These are phyloP conservation scores for Malassezia restricta DNA, from an alignment of 1,284 basidiomycete species.

Conservation along the genomic window DNA sequence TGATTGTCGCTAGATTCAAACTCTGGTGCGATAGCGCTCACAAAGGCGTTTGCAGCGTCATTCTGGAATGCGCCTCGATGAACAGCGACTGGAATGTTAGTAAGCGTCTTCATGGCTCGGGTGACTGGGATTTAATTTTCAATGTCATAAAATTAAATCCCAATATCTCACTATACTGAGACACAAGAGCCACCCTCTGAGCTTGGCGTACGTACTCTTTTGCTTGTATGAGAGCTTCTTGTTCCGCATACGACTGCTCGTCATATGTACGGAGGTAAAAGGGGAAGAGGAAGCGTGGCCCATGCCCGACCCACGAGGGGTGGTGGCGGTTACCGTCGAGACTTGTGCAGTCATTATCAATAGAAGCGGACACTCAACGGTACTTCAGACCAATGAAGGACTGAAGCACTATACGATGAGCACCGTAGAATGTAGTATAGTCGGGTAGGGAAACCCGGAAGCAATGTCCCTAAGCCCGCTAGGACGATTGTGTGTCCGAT, in stretches of 20 bases:
- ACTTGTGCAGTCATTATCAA: slow-evolving; percentile 11
- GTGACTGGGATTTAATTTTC: slow-evolving; percentile 1
- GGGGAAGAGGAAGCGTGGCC: neutral
- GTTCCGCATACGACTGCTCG: slow-evolving; percentile 37
- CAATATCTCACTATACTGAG: neutral
- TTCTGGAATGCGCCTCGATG: slow-evolving; percentile 31
- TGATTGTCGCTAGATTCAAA: slow-evolving; percentile 35
- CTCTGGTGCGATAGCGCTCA: slow-evolving; percentile 30
- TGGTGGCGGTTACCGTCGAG: slow-evolving; percentile 4
- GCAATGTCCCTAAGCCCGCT: neutral
- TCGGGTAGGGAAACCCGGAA: slow-evolving; percentile 1
- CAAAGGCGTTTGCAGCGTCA: slow-evolving; percentile 31
- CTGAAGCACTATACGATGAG: slow-evolving; percentile 10
- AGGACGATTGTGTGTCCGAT: neutral
- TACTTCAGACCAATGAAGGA: slow-evolving; percentile 19
- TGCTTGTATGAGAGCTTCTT: slow-evolving; percentile 36
- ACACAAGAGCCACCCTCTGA: neutral
- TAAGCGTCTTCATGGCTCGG: neutral
- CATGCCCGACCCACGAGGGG: neutral
- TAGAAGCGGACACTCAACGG: slow-evolving; percentile 6
- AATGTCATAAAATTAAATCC: slow-evolving; percentile 9
- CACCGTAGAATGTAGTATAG: neutral
- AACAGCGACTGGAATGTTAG: slow-evolving; percentile 24
- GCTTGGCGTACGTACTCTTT: slow-evolving; percentile 24
- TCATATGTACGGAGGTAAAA: slow-evolving; percentile 10